Base-by-base conservation (phyloP, 345 rosid species). In the Citrus unshiu region DNA sequence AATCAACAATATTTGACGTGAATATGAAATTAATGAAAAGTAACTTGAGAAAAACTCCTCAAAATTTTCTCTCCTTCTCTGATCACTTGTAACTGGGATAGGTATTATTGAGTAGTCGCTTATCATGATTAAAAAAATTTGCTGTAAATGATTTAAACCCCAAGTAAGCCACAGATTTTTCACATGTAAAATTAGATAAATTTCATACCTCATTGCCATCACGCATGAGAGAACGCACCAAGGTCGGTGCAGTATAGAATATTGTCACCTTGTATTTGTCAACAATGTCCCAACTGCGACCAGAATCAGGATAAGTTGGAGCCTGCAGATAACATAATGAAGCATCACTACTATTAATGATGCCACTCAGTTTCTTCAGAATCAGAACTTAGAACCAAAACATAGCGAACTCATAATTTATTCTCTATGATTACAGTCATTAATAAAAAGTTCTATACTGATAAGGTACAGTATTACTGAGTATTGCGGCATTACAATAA, bases 161-260 rank as follows among this genome's bases (percentile, higher is more conserved):
- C 22, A 5, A 5, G 58, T 18, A 66, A 83, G 60, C 25, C 30
- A 56, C 30, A 81, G 63, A 77, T 66, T 40, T 43, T 54, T 54
- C 75, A 69, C 27, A 63, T 57, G 77, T 29, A 69, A 72, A 66
- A 70, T 60, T 58, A 39, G 70, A 79, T 64, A 82, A 75, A 72
- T 39, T 78, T 68, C 86, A 83, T 89, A 82, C 99, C 97, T 89
- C 86, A 74, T 88, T 86, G 61, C 98, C 92, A 9, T 88, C 97
- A 19, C 99, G 97, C 98, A 96, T 96, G 83, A 95, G 98, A 67
- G 98, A 92, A 73, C 99, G 94, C 87, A 95, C 95, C 89, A 95
- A 86, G 9, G 99, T 93, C 6, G 99, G 99, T 32, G 99, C 98
- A 60, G 98, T 96, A 78, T 96, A 96, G 84, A 95, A 95, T 86